These are phyloP conservation scores for Penstemon newberryi DNA, from an alignment of 257 asterid genomes.

Conservation along the genomic window DNA sequence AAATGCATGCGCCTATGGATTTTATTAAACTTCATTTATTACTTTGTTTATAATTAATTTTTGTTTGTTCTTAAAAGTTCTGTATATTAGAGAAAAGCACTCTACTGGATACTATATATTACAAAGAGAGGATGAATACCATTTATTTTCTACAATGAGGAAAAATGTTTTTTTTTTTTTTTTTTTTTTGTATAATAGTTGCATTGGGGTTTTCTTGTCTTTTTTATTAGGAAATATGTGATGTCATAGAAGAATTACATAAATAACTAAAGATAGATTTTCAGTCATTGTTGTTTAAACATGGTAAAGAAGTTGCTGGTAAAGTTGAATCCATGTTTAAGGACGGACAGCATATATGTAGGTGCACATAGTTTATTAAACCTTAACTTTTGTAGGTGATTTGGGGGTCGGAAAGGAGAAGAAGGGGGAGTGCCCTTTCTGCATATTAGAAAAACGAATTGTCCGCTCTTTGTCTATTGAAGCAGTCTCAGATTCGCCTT, in stretches of 20 bases:
- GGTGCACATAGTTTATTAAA: slow-evolving; percentile 17
- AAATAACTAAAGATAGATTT: too few relatives aligned
- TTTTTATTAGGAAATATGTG: too few relatives aligned
- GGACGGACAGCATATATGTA: slow-evolving; percentile 7
- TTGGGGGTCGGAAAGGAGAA: slow-evolving; percentile 63
- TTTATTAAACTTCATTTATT: neutral
- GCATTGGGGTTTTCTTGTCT: too few relatives aligned
- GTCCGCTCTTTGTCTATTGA: slow-evolving; percentile 73
- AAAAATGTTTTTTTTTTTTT: neutral
- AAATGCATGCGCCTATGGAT: neutral
- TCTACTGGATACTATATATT: neutral
- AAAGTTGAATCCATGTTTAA: neutral
- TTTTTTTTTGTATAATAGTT: slow-evolving; percentile 5
- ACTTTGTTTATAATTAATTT: neutral
- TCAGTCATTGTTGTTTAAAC: neutral
- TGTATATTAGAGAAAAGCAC: neutral
- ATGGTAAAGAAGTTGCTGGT: neutral
- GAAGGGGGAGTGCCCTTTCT: slow-evolving; percentile 93
- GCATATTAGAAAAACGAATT: slow-evolving; percentile 85
- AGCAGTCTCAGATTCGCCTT: slow-evolving; percentile 62
- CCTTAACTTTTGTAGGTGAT: slow-evolving; percentile 54
- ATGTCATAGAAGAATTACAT: too few relatives aligned
- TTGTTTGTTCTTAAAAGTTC: neutral
- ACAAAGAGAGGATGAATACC: neutral
- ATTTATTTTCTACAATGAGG: neutral